These are phyloP conservation scores for Pleurotus salmoneostramineus DNA, from an alignment of 768 basidiomycete species.

Conservation along the genomic window DNA sequence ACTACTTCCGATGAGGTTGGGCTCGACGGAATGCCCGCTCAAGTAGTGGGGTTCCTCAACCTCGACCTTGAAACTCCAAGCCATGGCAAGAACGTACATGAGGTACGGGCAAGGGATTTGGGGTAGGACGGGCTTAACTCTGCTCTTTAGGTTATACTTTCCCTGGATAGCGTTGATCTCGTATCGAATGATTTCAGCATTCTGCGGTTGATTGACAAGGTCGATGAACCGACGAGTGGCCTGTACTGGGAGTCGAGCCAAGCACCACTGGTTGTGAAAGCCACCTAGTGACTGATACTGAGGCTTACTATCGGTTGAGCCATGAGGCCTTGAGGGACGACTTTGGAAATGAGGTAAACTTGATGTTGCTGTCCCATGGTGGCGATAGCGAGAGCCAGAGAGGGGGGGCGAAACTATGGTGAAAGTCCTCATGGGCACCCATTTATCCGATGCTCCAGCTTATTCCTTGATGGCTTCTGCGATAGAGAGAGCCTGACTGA, in stretches of 20 bases:
- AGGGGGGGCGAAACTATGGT: too few species aligned
- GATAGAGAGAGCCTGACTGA: too few species aligned
- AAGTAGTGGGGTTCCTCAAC: constrained; percentile 9
- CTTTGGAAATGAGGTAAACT: constrained; percentile 31
- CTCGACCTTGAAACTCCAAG: constrained; percentile 25
- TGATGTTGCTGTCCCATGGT: constrained; percentile 39
- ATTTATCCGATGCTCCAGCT: too few species aligned
- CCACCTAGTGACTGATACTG: constrained; percentile 37
- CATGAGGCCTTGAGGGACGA: constrained; percentile 21
- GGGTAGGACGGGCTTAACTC: constrained; percentile 13
- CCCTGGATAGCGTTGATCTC: constrained; percentile 22
- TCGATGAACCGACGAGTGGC: constrained; percentile 28
- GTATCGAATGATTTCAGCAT: constrained; percentile 27
- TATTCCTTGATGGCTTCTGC: too few species aligned
- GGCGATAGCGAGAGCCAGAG: neutral
- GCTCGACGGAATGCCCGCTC: constrained; percentile 14
- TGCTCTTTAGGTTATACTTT: constrained; percentile 18
- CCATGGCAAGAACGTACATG: constrained; percentile 22
- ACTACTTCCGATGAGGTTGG: constrained; percentile 18
- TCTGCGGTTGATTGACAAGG: constrained; percentile 28
- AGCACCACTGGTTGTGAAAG: constrained; percentile 37
- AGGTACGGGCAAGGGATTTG: constrained; percentile 27
- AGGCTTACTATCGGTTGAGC: constrained; percentile 12
- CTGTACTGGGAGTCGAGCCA: constrained; percentile 25
- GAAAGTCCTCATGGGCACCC: too few species aligned